Evolutionary conservation across 257 asterid genomes (phyloP).

Genomic region (Solanum rostratum): DNA sequence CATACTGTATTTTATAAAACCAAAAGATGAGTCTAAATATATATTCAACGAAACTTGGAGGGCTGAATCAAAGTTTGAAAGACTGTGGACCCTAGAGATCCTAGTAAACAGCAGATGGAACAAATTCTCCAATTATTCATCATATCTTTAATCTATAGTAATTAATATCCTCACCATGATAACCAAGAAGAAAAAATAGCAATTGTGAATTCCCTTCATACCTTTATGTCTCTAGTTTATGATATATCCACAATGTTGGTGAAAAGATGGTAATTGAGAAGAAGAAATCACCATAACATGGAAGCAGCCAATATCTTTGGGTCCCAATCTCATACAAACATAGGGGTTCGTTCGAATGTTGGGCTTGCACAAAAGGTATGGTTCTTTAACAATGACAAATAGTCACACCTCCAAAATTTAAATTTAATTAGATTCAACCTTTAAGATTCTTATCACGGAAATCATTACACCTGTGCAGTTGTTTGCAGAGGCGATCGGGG

Average conservation of each 20-base stretch:
- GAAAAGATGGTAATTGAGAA: constrained; percentile 4
- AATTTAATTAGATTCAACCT: neutral
- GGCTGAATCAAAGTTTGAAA: neutral
- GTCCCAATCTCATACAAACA: neutral
- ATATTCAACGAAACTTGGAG: neutral
- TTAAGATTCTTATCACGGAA: neutral
- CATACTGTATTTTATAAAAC: neutral
- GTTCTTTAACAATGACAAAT: neutral
- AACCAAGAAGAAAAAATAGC: neutral
- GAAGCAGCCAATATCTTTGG: constrained; percentile 7
- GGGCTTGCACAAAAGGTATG: constrained; percentile 32
- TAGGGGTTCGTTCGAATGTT: constrained; percentile 4
- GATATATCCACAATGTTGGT: neutral
- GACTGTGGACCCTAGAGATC: neutral
- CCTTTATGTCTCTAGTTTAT: neutral
- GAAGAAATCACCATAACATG: constrained; percentile 22
- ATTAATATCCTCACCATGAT: neutral
- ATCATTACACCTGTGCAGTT: constrained; percentile 10
- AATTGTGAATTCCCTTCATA: neutral
- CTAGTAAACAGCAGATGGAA: neutral
- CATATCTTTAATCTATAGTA: neutral
- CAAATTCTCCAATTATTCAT: neutral
- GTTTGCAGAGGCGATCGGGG: constrained; percentile 57
- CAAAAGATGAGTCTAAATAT: neutral
- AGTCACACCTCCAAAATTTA: neutral